phyloP scores from a whole-genome alignment of 2,329 filamentous ascomycete species.

The Alternaria novae-zelandiae region DNA sequence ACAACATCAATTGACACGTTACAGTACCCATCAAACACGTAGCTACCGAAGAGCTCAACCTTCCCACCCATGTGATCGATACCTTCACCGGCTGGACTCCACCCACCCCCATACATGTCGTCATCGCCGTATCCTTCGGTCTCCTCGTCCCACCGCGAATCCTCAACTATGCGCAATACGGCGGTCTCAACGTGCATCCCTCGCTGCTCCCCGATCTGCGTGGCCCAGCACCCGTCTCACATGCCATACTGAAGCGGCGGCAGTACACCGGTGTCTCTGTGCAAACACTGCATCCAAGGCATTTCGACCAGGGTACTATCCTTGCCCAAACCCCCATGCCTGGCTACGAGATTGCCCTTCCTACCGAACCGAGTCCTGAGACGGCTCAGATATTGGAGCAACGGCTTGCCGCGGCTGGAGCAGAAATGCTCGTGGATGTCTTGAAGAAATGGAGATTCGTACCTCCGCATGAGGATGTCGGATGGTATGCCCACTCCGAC shows the following conservation, averaged over 20 bases:
- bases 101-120: constrained; percentile 64
- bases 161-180: constrained; percentile 73
- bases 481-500: constrained; percentile 31
- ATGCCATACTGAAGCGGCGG: constrained; percentile 72
- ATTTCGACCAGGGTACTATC: constrained; percentile 81
- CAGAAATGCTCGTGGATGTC: constrained; percentile 71
- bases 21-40: constrained; percentile 73
- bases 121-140: constrained; percentile 94
- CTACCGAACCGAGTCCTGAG: constrained; percentile 43
- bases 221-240: constrained; percentile 85
- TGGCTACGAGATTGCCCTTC: constrained; percentile 56
- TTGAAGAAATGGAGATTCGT: constrained; percentile 70
- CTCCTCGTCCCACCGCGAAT: constrained; percentile 83
- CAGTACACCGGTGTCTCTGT: constrained; percentile 76
- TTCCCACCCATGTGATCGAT: constrained; percentile 76
- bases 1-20: constrained; percentile 15
- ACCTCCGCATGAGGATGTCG: constrained; percentile 59
- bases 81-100: constrained; percentile 81
- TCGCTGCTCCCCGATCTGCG: constrained; percentile 86
- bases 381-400: constrained; percentile 60
- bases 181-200: constrained; percentile 91
- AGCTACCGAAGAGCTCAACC: constrained; percentile 66
- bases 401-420: constrained; percentile 67
- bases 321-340: constrained; percentile 69
- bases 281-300: constrained; percentile 78